These are phyloP conservation scores for Epichloe sibirici DNA, from an alignment of 2,329 filamentous ascomycete species.

Conservation along the genomic window DNA sequence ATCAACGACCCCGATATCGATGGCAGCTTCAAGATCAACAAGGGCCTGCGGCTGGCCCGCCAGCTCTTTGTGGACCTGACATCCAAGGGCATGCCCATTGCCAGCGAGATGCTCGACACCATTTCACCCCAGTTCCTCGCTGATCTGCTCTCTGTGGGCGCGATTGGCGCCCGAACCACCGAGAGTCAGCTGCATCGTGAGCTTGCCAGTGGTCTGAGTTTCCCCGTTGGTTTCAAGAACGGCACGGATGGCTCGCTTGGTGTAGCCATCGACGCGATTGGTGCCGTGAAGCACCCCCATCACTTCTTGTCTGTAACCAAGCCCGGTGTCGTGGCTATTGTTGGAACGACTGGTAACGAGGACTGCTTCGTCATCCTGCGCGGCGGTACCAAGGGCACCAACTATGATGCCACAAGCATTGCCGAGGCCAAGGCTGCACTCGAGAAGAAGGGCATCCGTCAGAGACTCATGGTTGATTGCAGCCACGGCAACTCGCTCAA, in stretches of 20 bases:
- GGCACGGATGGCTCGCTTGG: conserved; percentile 86
- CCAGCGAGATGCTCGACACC: conserved; percentile 96
- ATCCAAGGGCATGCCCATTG: conserved; percentile 78
- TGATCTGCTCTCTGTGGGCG: conserved; percentile 88
- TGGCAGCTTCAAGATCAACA: conserved; percentile 97
- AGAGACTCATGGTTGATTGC: conserved; percentile 95
- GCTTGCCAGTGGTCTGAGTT: conserved; percentile 85
- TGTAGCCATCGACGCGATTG: conserved; percentile 93
- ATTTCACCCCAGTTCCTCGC: conserved; percentile 97
- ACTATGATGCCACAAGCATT: conserved; percentile 82
- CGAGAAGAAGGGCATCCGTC: conserved; percentile 54
- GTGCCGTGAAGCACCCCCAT: conserved; percentile 69
- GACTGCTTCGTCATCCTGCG: conserved; percentile 95
- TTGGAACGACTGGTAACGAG: conserved; percentile 84
- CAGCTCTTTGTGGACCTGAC: conserved; percentile 91
- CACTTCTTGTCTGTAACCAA: conserved; percentile 99
- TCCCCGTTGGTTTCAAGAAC: conserved; percentile 99
- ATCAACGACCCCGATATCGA: conserved; percentile 99
- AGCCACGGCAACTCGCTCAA: conserved; percentile 96
- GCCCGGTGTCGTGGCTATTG: conserved; percentile 90
- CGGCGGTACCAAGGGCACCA: conserved; percentile 82
- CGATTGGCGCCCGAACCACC: conserved; percentile 90
- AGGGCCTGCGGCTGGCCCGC: conserved; percentile 82
- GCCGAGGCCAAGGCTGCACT: conserved; percentile 67
- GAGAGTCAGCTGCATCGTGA: conserved; percentile 95